Percentiles rank a stretch among this genome's conserved stretches.
Evolutionary conservation across 2,329 filamentous ascomycete species (phyloP).

Genomic region (Fusarium vanettenii): DNA sequence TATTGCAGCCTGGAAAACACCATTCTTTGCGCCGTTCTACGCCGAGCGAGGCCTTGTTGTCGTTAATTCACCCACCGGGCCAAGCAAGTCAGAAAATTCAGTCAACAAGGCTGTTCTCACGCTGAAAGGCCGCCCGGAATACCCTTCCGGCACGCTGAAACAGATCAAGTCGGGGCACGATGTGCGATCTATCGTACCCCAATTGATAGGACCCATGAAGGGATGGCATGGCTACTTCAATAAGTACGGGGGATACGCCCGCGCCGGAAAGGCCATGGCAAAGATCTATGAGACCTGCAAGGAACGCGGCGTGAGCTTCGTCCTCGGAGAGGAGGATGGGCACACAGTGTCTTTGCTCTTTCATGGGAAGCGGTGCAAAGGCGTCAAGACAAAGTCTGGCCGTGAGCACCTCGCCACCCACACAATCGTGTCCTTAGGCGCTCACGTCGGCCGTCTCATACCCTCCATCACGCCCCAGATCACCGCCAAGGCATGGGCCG

Average conservation of each 20-base stretch:
- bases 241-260: slow-evolving; percentile 65
- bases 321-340: slow-evolving; percentile 40
- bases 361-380: background rate
- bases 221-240: slow-evolving; percentile 72
- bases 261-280: slow-evolving; percentile 62
- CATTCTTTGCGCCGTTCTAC: slow-evolving; percentile 64
- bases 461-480: slow-evolving; percentile 61
- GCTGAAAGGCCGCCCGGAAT: slow-evolving; percentile 53
- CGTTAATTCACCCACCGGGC: slow-evolving; percentile 58
- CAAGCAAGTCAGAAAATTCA: slow-evolving; percentile 58
- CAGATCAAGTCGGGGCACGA: slow-evolving; percentile 54
- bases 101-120: slow-evolving; percentile 48
- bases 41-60: slow-evolving; percentile 55
- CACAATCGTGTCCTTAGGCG: slow-evolving; percentile 64
- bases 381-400: slow-evolving; percentile 15
- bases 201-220: slow-evolving; percentile 58
- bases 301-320: slow-evolving; percentile 53
- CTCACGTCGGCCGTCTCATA: slow-evolving; percentile 57
- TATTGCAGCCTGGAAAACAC: slow-evolving; percentile 60
- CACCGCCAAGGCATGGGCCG: slow-evolving; percentile 66
- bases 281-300: slow-evolving; percentile 57
- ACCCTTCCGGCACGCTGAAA: slow-evolving; percentile 51
- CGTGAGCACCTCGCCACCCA: slow-evolving; percentile 40
- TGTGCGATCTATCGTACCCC: slow-evolving; percentile 51
- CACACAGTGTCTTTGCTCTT: slow-evolving; percentile 1